Percentiles rank a stretch among this genome's conserved stretches.
Conservation (phyloP, 176 grass and related monocot species). For the Carex scoparia region DNA sequence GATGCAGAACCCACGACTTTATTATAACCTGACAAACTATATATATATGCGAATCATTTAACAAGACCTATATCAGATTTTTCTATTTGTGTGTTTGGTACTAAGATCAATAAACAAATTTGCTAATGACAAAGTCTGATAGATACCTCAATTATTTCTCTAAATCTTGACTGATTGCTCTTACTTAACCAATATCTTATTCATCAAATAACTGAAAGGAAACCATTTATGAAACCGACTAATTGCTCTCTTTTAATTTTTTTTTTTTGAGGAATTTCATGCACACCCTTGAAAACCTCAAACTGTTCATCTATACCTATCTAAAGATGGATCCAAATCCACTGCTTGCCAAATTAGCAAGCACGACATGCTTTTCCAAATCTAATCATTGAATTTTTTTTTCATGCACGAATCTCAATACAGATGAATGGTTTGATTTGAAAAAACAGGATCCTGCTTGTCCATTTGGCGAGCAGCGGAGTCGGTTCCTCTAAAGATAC, state of each 20-base stretch:
- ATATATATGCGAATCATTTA: background rate
- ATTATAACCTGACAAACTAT: background rate
- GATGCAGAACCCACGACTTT: background rate
- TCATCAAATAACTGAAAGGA: background rate
- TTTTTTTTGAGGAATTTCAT: background rate
- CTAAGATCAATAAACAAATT: background rate
- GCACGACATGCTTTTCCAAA: no score
- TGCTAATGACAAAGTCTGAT: background rate
- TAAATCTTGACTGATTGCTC: slow-evolving; percentile 21
- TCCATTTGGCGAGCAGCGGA: no score
- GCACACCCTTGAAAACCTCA: background rate
- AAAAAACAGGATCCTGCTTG: no score
- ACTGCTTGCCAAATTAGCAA: no score
- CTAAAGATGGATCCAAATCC: no score
- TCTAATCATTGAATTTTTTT: no score
- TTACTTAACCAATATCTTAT: slow-evolving; percentile 17
- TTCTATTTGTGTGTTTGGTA: background rate
- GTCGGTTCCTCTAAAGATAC: background rate
- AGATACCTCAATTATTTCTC: slow-evolving; percentile 4
- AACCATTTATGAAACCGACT: background rate
- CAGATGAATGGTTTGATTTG: no score
- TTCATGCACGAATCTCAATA: no score
- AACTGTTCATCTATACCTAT: background rate
- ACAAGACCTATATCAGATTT: background rate
- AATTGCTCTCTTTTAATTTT: background rate